These are phyloP conservation scores for Yamadazyma kitorensis DNA, from an alignment of 805 yeast species.

Conservation along the genomic window DNA sequence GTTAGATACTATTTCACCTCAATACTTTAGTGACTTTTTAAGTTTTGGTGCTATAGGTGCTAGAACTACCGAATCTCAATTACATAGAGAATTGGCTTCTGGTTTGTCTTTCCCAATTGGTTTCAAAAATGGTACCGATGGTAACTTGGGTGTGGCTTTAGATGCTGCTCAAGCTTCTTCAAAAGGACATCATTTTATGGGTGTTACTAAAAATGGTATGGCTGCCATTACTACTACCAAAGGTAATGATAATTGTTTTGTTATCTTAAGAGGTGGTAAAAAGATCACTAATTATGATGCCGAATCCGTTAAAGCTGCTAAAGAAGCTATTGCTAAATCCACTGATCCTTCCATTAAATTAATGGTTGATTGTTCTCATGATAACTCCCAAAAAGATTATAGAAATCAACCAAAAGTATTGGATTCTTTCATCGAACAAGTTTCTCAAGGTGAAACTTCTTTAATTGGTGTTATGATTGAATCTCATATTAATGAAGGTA, in stretches of 20 bases:
- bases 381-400: conserved; percentile 88
- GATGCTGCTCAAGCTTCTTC: conserved; percentile 93
- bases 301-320: conserved; percentile 64
- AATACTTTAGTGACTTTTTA: conserved; percentile 87
- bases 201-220: conserved; percentile 94
- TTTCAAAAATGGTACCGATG: conserved; percentile 97
- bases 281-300: conserved; percentile 87
- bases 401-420: conserved; percentile 92
- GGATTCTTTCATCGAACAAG: conserved; percentile 71
- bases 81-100: conserved; percentile 95
- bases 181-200: conserved; percentile 89
- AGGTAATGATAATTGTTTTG: conserved; percentile 88
- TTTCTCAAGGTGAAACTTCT: conserved; percentile 65
- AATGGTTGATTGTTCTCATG: conserved; percentile 98
- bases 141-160: conserved; percentile 87
- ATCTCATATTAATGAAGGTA: conserved; percentile 86
- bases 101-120: conserved; percentile 98
- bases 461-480: conserved; percentile 97
- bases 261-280: conserved; percentile 95
- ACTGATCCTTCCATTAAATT: conserved; percentile 59
- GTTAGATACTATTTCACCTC: conserved; percentile 97
- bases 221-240: conserved; percentile 95
- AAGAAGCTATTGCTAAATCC: conserved; percentile 53
- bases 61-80: conserved; percentile 96
- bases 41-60: conserved; percentile 99